Conservation (phyloP, 2,329 filamentous ascomycete species). For the Sarocladium brachiariae region DNA sequence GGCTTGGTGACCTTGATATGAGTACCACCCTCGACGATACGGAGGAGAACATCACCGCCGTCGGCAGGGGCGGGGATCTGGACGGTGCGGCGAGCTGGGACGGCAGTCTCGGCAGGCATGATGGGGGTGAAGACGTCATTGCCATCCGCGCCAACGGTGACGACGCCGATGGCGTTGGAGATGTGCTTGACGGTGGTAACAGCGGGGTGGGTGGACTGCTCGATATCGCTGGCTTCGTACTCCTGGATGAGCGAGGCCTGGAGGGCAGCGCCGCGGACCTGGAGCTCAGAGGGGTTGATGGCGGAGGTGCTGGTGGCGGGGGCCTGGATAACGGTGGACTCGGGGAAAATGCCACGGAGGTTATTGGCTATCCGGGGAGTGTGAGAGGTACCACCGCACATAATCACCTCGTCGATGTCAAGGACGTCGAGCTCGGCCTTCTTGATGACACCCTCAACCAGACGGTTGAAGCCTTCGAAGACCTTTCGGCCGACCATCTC, state of each 20-base stretch:
- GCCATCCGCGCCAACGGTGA: slow-evolving; percentile 53
- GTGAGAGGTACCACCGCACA: slow-evolving; percentile 87
- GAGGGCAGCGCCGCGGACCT: slow-evolving; percentile 84
- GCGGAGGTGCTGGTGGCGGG: slow-evolving; percentile 71
- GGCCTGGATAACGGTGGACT: slow-evolving; percentile 69
- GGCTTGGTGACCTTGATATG: slow-evolving; percentile 93
- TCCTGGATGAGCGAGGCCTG: slow-evolving; percentile 92
- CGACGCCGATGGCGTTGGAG: slow-evolving; percentile 78
- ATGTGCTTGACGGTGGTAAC: slow-evolving; percentile 93
- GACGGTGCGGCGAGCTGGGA: slow-evolving; percentile 78
- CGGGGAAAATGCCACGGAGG: slow-evolving; percentile 72
- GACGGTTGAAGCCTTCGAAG: slow-evolving; percentile 78
- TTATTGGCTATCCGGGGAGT: slow-evolving; percentile 87
- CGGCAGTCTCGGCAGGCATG: slow-evolving; percentile 78
- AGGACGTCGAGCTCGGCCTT: slow-evolving; percentile 90
- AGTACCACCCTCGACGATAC: slow-evolving; percentile 78
- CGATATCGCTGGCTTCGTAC: slow-evolving; percentile 88
- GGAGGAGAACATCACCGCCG: slow-evolving; percentile 82
- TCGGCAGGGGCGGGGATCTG: slow-evolving; percentile 69
- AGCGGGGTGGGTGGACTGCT: slow-evolving; percentile 90
- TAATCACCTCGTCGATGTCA: slow-evolving; percentile 90
- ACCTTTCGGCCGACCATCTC: slow-evolving; percentile 83
- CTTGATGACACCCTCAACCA: slow-evolving; percentile 78
- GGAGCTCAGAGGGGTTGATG: slow-evolving; percentile 89
- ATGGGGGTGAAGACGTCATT: slow-evolving; percentile 72